Evolutionary conservation across 306 rosid species (phyloP).

Genomic region (Cajanus cajan): DNA sequence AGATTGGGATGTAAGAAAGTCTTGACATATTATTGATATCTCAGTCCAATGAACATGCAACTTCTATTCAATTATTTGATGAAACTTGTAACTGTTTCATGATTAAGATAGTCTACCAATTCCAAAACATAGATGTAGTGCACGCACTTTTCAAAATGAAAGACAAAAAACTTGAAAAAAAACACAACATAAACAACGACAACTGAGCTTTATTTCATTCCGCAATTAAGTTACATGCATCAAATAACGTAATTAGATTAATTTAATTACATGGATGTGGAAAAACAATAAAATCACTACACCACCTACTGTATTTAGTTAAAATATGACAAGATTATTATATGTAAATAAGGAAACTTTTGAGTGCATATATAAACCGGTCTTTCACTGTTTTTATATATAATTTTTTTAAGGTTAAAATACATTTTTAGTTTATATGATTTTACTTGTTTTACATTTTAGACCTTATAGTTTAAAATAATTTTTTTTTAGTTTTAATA

Average conservation of each 20-base stretch:
- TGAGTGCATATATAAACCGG: too few species aligned
- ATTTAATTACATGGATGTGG: too few species aligned
- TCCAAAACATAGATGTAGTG: background rate
- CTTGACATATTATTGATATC: constrained; percentile 31
- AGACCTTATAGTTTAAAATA: too few species aligned
- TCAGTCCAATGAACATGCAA: constrained; percentile 17
- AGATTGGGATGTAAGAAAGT: constrained; percentile 45
- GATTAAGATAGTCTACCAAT: background rate
- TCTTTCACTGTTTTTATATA: too few species aligned
- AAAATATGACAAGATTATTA: too few species aligned
- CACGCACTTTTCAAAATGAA: background rate
- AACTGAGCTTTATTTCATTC: background rate
- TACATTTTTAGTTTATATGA: too few species aligned
- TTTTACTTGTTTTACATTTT: too few species aligned
- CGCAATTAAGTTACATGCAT: background rate
- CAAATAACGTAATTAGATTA: background rate
- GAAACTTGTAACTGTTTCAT: background rate
- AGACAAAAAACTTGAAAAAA: background rate
- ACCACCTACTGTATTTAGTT: too few species aligned
- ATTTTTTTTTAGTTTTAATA: too few species aligned
- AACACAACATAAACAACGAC: background rate
- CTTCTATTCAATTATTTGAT: constrained; percentile 21
- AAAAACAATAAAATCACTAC: too few species aligned
- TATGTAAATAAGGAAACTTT: too few species aligned
- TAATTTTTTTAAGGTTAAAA: too few species aligned